phyloP scores from a whole-genome alignment of 2,329 filamentous ascomycete species.

The Clarireedia hainanense region DNA sequence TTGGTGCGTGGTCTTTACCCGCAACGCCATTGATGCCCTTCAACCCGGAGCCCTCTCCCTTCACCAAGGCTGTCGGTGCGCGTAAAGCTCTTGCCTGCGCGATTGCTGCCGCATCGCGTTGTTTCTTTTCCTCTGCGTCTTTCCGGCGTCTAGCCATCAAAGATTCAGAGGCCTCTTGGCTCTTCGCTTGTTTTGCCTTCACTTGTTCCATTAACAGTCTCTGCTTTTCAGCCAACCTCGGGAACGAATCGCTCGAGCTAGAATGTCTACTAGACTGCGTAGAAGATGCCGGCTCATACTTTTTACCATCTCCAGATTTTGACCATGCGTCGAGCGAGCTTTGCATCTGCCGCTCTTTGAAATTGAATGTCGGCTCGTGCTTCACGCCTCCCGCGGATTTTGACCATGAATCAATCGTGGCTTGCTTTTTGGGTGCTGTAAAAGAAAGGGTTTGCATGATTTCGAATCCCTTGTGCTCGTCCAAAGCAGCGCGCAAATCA shows the following conservation, averaged over 20 bases:
- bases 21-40: slow-evolving; percentile 61
- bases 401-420: slow-evolving; percentile 54
- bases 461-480: slow-evolving; percentile 48
- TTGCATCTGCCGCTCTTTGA: slow-evolving; percentile 4
- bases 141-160: slow-evolving; percentile 69
- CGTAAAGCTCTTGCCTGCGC: slow-evolving; percentile 58
- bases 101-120: slow-evolving; percentile 63
- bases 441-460: slow-evolving; percentile 42
- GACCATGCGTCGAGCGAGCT: slow-evolving; percentile 8
- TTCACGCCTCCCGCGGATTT: slow-evolving; percentile 36
- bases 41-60: slow-evolving; percentile 72
- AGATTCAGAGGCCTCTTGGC: slow-evolving; percentile 32
- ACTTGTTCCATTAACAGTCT: slow-evolving; percentile 21
- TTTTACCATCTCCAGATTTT: slow-evolving; percentile 19
- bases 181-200: slow-evolving; percentile 10
- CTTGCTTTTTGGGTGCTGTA: slow-evolving; percentile 40
- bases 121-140: slow-evolving; percentile 67
- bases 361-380: slow-evolving; percentile 2
- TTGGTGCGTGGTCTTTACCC: slow-evolving; percentile 69
- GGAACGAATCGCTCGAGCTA: background rate
- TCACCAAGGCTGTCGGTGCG: slow-evolving; percentile 45
- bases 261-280: background rate
- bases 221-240: slow-evolving; percentile 25
- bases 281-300: slow-evolving; percentile 22
- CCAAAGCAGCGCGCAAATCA: slow-evolving; percentile 60